These are phyloP conservation scores for Aspergillus niger DNA, from an alignment of 2,329 filamentous ascomycete genomes.

Conservation along the genomic window DNA sequence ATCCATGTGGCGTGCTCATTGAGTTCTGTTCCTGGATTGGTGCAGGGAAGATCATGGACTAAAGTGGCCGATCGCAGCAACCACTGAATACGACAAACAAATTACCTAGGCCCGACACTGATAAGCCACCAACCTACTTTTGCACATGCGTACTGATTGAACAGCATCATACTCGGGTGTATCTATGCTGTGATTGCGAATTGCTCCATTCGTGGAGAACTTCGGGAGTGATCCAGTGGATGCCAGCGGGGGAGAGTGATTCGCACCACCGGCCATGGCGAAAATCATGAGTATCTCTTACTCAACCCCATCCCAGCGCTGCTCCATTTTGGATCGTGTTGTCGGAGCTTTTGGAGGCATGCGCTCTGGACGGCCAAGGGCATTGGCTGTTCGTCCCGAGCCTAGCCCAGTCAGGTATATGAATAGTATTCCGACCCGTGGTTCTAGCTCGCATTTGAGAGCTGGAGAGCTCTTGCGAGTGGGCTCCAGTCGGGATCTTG, in stretches of 20 bases:
- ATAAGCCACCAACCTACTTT: not conserved
- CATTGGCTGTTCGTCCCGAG: conserved; percentile 15
- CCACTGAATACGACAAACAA: not conserved
- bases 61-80: conserved; percentile 13
- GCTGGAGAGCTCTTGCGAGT: conserved; percentile 8
- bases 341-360: not conserved
- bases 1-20: not conserved
- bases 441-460: conserved; percentile 3
- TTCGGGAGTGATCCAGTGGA: not conserved
- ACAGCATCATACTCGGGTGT: not conserved
- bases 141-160: not conserved
- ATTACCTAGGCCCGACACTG: not conserved
- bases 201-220: not conserved
- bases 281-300: not conserved
- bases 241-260: not conserved
- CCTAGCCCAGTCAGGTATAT: conserved; percentile 19
- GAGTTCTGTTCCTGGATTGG: conserved; percentile 16
- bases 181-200: not conserved
- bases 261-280: not conserved
- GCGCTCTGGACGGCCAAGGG: not conserved
- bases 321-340: not conserved
- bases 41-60: conserved; percentile 11
- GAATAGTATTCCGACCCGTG: conserved; percentile 16
- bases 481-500: conserved; percentile 19
- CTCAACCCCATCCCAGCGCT: not conserved